Evolutionary conservation across 371 early-diverging fungal species (phyloP).

Genomic region (Rhizopus stolonifer): DNA sequence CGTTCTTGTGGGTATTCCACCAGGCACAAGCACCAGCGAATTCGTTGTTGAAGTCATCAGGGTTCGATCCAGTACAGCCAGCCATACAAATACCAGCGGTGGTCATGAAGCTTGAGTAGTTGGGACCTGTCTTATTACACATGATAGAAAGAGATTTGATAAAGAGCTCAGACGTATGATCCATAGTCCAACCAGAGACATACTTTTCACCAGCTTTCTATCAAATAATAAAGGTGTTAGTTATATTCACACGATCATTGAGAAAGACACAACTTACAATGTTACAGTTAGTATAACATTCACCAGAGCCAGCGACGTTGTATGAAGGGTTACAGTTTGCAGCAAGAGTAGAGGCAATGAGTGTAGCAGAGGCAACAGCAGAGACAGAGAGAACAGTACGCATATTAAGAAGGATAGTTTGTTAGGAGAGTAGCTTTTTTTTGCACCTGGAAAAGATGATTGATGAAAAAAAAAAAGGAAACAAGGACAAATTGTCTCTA

Average conservation of each 20-base stretch:
- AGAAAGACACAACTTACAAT: conserved; percentile 7
- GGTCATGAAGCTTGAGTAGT: conserved; percentile 37
- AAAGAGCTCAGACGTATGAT: conserved; percentile 31
- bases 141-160: conserved; percentile 29
- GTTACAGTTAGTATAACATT: conserved; percentile 25
- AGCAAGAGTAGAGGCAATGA: conserved; percentile 16
- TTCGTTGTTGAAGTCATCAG: conserved; percentile 22
- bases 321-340: conserved; percentile 30
- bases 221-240: not conserved
- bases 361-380: conserved; percentile 15
- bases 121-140: conserved; percentile 28
- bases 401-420: conserved; percentile 4
- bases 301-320: conserved; percentile 15
- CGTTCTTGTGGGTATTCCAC: conserved; percentile 21
- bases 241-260: not conserved
- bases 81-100: conserved; percentile 41
- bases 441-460: not conserved
- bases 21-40: conserved; percentile 27
- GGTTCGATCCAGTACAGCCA: conserved; percentile 22
- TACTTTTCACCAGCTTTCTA: conserved; percentile 20
- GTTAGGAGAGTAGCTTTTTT: no score
- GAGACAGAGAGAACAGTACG: conserved; percentile 12
- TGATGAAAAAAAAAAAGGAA: not conserved
- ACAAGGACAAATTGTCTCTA: no score
- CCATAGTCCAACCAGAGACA: conserved; percentile 28